Conservation (phyloP, 352 stramenopile species). For the Phytophthora agathidicida region DNA sequence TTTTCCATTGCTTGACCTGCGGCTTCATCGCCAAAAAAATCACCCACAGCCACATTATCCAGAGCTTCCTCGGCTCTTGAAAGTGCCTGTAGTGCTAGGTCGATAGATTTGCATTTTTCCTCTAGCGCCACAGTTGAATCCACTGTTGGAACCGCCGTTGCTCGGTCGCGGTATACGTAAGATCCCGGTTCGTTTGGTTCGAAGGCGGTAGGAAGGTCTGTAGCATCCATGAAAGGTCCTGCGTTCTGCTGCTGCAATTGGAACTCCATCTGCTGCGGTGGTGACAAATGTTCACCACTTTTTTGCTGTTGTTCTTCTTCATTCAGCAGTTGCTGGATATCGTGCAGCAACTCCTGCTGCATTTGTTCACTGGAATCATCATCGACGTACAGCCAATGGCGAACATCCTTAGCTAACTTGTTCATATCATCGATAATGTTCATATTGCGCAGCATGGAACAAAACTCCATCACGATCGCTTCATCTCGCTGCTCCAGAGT, state of each 20-base stretch:
- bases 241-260: constrained; percentile 18
- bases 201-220: constrained; percentile 8
- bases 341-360: constrained; percentile 52
- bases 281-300: not conserved
- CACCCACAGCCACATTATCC: constrained; percentile 40
- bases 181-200: constrained; percentile 2
- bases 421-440: constrained; percentile 35
- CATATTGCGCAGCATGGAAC: constrained; percentile 41
- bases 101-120: constrained; percentile 40
- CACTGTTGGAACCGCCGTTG: not conserved
- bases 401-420: constrained; percentile 45
- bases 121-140: constrained; percentile 10
- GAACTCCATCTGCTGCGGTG: constrained; percentile 15
- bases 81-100: constrained; percentile 38
- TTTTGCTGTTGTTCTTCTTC: constrained; percentile 42
- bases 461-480: constrained; percentile 41
- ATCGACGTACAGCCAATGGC: constrained; percentile 44
- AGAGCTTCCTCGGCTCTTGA: constrained; percentile 45
- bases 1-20: constrained; percentile 26
- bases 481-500: constrained; percentile 37
- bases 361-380: constrained; percentile 58
- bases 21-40: constrained; percentile 41
- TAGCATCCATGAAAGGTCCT: constrained; percentile 10
- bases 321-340: constrained; percentile 48
- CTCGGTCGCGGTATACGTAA: constrained; percentile 5